Conservation (phyloP, 768 basidiomycete genomes). For the Gymnopilus junonius region DNA sequence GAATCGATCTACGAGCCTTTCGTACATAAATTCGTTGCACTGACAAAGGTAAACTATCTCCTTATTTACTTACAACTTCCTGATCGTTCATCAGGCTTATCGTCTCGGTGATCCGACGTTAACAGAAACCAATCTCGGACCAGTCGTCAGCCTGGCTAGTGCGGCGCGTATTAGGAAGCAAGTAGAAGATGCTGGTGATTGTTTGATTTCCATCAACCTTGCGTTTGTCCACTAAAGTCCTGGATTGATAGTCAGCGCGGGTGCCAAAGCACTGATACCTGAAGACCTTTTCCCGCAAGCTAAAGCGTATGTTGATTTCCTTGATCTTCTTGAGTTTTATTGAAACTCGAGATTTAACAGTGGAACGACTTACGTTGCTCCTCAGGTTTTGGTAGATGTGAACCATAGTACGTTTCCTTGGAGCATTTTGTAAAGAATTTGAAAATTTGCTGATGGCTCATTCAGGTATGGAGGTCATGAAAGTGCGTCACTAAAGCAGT, state of each 20-base stretch:
- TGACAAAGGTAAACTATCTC: slow-evolving; percentile 61
- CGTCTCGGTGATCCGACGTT: slow-evolving; percentile 86
- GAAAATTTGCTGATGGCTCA: too few relatives aligned
- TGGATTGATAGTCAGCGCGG: slow-evolving; percentile 60
- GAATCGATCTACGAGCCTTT: slow-evolving; percentile 82
- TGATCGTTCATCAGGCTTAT: slow-evolving; percentile 57
- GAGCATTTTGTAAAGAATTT: too few relatives aligned
- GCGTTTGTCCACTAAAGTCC: not conserved
- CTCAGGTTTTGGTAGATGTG: slow-evolving; percentile 90
- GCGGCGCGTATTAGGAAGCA: slow-evolving; percentile 88
- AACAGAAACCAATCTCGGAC: slow-evolving; percentile 80
- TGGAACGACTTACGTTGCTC: slow-evolving; percentile 86
- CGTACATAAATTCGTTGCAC: slow-evolving; percentile 69
- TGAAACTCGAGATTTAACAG: slow-evolving; percentile 35
- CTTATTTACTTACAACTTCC: not conserved
- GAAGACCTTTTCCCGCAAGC: slow-evolving; percentile 71
- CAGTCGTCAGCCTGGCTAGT: slow-evolving; percentile 88
- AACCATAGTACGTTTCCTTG: too few relatives aligned
- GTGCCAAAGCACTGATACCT: slow-evolving; percentile 78
- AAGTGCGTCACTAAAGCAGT: slow-evolving; percentile 42
- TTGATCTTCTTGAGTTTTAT: not conserved
- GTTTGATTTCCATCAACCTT: not conserved
- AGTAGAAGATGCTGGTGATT: slow-evolving; percentile 78
- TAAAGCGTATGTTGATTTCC: slow-evolving; percentile 52
- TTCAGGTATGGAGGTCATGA: slow-evolving; percentile 99